phyloP scores from a whole-genome alignment of 345 rosid species.

The Limnanthes douglasii region DNA sequence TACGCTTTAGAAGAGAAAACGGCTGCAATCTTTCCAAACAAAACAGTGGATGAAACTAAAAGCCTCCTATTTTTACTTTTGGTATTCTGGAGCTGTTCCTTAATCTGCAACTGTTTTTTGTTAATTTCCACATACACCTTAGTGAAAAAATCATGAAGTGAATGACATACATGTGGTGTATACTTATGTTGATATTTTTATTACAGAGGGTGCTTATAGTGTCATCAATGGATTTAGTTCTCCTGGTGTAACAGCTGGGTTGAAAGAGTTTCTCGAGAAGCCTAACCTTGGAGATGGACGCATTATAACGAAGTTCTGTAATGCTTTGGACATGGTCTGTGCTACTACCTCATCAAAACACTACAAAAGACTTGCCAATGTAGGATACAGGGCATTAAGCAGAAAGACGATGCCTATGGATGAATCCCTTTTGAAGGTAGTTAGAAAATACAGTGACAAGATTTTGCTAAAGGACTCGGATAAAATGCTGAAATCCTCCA shows the following conservation, averaged over 20 bases:
- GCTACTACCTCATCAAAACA: slow-evolving; percentile 33
- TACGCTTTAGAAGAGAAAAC: too few species aligned
- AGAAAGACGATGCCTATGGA: slow-evolving; percentile 55
- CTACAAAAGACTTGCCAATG: slow-evolving; percentile 23
- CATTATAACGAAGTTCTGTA: slow-evolving; percentile 19
- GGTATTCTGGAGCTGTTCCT: too few species aligned
- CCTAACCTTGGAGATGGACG: slow-evolving; percentile 17
- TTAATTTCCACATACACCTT: too few species aligned
- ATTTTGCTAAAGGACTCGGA: slow-evolving; percentile 59
- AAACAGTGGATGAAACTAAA: too few species aligned
- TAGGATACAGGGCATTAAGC: slow-evolving; percentile 17
- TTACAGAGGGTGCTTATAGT: slow-evolving; percentile 15
- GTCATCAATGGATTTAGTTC: slow-evolving; percentile 11
- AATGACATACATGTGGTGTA: too few species aligned
- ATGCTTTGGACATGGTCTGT: slow-evolving; percentile 46
- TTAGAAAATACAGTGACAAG: slow-evolving; percentile 54
- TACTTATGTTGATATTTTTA: neutral
- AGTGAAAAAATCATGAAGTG: too few species aligned
- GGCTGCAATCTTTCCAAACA: too few species aligned
- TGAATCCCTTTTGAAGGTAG: slow-evolving; percentile 40
- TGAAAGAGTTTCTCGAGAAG: slow-evolving; percentile 40
- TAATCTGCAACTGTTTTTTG: too few species aligned
- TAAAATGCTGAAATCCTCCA: slow-evolving; percentile 37
- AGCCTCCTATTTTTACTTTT: too few species aligned
- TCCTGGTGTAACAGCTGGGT: slow-evolving; percentile 26